Evolutionary conservation across 768 basidiomycete genomes (phyloP).

Genomic region (Harrya chromipes): DNA sequence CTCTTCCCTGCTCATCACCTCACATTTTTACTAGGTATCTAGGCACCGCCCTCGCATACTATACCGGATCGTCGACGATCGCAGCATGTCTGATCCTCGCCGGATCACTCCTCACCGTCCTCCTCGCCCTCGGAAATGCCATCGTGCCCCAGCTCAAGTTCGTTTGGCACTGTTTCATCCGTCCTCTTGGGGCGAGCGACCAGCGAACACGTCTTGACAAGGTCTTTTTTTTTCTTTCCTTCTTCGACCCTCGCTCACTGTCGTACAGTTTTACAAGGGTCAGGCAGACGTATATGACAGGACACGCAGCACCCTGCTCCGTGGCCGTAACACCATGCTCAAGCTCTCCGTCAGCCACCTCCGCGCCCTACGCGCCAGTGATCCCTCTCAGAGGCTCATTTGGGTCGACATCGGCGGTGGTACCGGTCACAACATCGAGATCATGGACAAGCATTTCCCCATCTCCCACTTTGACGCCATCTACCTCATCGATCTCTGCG

Average conservation of each 20-base stretch:
- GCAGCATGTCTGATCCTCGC: constrained; percentile 27
- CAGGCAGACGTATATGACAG: constrained; percentile 73
- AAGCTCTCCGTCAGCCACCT: constrained; percentile 64
- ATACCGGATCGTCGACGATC: constrained; percentile 29
- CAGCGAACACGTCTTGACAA: constrained; percentile 46
- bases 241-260: not conserved
- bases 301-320: constrained; percentile 57
- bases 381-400: constrained; percentile 49
- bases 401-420: constrained; percentile 83
- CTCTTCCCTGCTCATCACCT: not conserved
- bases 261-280: constrained; percentile 54
- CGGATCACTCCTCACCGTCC: constrained; percentile 20
- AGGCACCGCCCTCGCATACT: constrained; percentile 19
- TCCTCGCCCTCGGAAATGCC: constrained; percentile 19
- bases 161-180: constrained; percentile 49
- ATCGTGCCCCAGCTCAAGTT: constrained; percentile 44
- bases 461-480: constrained; percentile 61
- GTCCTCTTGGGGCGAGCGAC: constrained; percentile 38
- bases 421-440: constrained; percentile 72
- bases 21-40: constrained; percentile 10
- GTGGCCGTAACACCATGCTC: constrained; percentile 72
- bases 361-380: constrained; percentile 39
- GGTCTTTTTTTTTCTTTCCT: constrained; percentile 20
- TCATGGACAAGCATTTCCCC: constrained; percentile 61
- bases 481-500: constrained; percentile 73